Conservation (phyloP, 345 rosid species). For the Brassica juncea region DNA sequence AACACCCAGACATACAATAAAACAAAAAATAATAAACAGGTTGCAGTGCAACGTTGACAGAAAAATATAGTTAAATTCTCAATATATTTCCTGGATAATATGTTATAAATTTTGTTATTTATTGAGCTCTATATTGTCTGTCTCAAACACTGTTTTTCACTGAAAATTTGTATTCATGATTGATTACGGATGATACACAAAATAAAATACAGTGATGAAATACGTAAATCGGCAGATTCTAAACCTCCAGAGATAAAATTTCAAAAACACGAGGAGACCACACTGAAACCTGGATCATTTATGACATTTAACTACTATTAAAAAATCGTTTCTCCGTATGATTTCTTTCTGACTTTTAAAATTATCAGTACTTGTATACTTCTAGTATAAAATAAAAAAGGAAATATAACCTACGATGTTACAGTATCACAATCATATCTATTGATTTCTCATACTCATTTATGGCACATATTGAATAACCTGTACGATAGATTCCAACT, state of each 20-base stretch:
- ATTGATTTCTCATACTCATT: conserved; percentile 26
- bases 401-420: neutral
- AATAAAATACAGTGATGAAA: neutral
- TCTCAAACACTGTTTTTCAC: conserved; percentile 10
- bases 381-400: neutral
- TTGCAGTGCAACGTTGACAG: neutral
- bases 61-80: neutral
- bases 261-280: neutral
- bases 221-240: neutral
- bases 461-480: conserved; percentile 22
- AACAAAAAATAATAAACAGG: neutral
- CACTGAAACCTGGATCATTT: conserved; percentile 19
- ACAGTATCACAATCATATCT: conserved; percentile 32
- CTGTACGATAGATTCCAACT: conserved; percentile 35
- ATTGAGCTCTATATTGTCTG: conserved; percentile 12
- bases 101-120: neutral
- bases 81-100: conserved; percentile 6
- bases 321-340: conserved; percentile 23
- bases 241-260: neutral
- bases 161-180: neutral
- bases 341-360: conserved; percentile 16
- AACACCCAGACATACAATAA: neutral
- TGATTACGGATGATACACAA: neutral
- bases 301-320: conserved; percentile 19
- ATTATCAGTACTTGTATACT: neutral